Base-by-base conservation (phyloP, 2,329 filamentous ascomycete genomes). In the Fusarium longipes region DNA sequence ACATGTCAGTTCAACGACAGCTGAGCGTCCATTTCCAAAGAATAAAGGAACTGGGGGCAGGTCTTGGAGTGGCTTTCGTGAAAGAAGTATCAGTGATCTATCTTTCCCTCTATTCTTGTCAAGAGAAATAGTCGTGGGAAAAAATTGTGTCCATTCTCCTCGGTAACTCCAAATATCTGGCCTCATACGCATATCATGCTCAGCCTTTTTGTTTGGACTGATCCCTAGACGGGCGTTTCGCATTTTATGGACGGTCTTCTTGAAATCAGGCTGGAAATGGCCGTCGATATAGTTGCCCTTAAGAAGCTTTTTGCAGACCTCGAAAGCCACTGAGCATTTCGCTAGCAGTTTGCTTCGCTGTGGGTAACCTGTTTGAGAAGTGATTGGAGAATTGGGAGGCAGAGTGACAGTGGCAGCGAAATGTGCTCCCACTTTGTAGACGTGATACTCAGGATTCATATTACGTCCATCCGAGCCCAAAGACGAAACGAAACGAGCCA, bases 261-360 rank as follows among this genome's bases (percentile, higher is more conserved):
- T 83, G 62, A 92, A 92, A 0, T 86, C 86, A 0, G 96, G 92
- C 55, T 92, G 85, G 4, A 98, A 82, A 74, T 93, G 82, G 1
- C 89, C 84, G 73, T 97, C 87, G 7, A 99, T 82, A 61, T 90
- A 88, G 3, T 86, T 86, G 52, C 85, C 84, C 59, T 87, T 82
- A 45, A 90, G 83, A 17, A 99, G 83, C 63, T 88, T 76, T 2
- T 93, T 76, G 73, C 94, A 97, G 49, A 91, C 87, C 73, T 93
- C 87, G 75, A 95, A 98, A 1, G 96, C 95, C 5, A 94, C 95
- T 0, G 94, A 93, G 67, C 92, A 93, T 77, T 96, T 96, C 6
- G 96, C 95, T 18, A 91, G 80, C 29, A 89, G 84, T 77, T 97
- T 98, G 57, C 85, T 92, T 9, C 82, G 76, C 55, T 90, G 87